Base-by-base conservation (phyloP, 2,329 filamentous ascomycete species). In the Tolypocladium tropicale region DNA sequence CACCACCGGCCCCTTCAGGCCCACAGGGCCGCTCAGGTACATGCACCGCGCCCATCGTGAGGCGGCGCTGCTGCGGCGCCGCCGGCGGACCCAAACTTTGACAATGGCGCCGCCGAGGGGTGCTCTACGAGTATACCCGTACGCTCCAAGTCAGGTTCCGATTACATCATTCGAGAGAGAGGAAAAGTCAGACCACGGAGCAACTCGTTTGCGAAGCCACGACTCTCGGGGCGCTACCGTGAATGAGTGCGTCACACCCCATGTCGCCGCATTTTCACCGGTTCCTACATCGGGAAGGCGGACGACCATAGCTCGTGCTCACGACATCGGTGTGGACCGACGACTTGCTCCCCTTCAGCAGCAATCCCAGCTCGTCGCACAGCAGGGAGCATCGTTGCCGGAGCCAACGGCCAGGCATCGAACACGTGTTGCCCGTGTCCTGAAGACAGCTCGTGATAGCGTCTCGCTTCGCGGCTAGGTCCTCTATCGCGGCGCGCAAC, bases 201-300 rank as follows among this genome's bases (percentile, higher is more conserved):
- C 21, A 11, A n/a, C 25, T 46, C 43, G 25, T 6, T n/a, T 28
- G 14, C 43, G n/a, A n/a, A 18, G 11, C 10, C 6, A 30, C 25
- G 46, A 30, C 25, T n/a, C 14, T n/a, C 25, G 16, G 46, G 16
- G 16, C 25, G 16, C 16, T 16, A 28, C 16, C 18, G 46, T n/a
- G n/a, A n/a, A n/a, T n/a, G n/a, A n/a, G 46, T 49, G 46, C 46
- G 46, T 49, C 25, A 23, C 7, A n/a, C 51, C 49, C 61, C 62
- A 59, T 61, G 57, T 59, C 56, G 55, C 59, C 57, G 30, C 58
- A 55, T 62, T 53, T 64, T 68, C 60, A 66, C 67, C 66, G 66
- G 67, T 70, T 67, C 63, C 66, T 68, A 57, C 53, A 67, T 66
- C 63, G 59, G 65, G 65, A 65, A 65, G 63, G 65, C 64, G 57